phyloP scores from a whole-genome alignment of 352 stramenopile genomes.

The Globisporangium viniferum region DNA sequence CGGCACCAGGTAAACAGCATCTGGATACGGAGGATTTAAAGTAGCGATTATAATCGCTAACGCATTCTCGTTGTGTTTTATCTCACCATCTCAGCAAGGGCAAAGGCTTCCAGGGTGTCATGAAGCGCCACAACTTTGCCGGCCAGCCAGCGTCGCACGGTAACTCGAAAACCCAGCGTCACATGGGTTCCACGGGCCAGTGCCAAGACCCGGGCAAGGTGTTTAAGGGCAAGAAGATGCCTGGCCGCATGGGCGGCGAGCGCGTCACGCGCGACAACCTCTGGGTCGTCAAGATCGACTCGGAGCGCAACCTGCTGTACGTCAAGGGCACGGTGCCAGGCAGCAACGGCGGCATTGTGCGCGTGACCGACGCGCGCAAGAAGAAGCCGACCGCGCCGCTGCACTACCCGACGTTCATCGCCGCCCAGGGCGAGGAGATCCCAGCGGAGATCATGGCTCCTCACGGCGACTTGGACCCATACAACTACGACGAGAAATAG shows the following conservation, averaged over 20 bases:
- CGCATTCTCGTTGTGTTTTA: background rate
- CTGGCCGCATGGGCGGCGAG: constrained; percentile 94
- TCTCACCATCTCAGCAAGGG: constrained; percentile 48
- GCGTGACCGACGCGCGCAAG: constrained; percentile 86
- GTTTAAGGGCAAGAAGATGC: constrained; percentile 99
- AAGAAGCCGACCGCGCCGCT: constrained; percentile 60
- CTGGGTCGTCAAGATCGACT: constrained; percentile 90
- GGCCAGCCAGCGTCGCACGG: constrained; percentile 97
- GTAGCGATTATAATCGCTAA: too few species aligned
- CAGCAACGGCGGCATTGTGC: constrained; percentile 84
- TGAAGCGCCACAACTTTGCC: constrained; percentile 98
- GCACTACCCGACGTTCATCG: constrained; percentile 82
- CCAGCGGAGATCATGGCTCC: constrained; percentile 74
- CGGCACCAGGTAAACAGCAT: constrained; percentile 69
- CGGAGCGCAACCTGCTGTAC: constrained; percentile 92
- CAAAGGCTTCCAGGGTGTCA: constrained; percentile 93
- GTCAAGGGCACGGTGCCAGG: constrained; percentile 92
- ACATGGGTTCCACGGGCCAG: constrained; percentile 96
- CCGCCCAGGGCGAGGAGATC: constrained; percentile 39
- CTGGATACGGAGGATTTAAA: background rate
- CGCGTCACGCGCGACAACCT: constrained; percentile 97
- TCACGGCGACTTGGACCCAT: constrained; percentile 72
- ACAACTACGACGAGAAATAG: constrained; percentile 86
- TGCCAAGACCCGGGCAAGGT: constrained; percentile 98
- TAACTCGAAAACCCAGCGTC: constrained; percentile 96